A percentile compares a stretch with the other conserved stretches of the same genome.
phyloP scores from a whole-genome alignment of 805 yeast species.

The Starmera pachycereana region DNA sequence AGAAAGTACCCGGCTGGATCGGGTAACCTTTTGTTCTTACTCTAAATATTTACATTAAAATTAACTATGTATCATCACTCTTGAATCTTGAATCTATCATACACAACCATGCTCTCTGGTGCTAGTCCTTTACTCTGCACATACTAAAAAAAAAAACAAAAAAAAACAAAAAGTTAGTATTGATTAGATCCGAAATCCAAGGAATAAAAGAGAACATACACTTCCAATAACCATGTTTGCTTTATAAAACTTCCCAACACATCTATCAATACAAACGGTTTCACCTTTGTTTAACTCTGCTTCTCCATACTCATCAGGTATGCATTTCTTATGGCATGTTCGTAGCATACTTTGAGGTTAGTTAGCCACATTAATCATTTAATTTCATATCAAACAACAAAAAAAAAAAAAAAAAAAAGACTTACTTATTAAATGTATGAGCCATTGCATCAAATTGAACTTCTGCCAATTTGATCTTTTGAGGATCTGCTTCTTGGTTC shows the following conservation, averaged over 20 bases:
- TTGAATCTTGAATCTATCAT: slow-evolving; percentile 5
- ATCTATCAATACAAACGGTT: slow-evolving; percentile 69
- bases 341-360: slow-evolving; percentile 32
- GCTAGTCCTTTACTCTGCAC: slow-evolving; percentile 15
- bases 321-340: slow-evolving; percentile 67
- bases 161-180: slow-evolving; percentile 6
- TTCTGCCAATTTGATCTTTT: slow-evolving; percentile 51
- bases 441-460: slow-evolving; percentile 61
- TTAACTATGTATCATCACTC: no score
- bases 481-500: slow-evolving; percentile 45
- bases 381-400: no score
- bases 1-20: background rate
- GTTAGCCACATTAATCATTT: slow-evolving; percentile 6
- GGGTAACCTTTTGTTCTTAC: no score
- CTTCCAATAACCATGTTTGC: slow-evolving; percentile 58
- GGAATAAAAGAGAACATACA: slow-evolving; percentile 7
- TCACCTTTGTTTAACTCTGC: slow-evolving; percentile 82
- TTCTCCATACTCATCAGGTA: slow-evolving; percentile 80
- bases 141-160: slow-evolving; percentile 5
- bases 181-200: background rate
- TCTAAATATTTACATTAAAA: background rate
- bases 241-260: slow-evolving; percentile 74
- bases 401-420: background rate
- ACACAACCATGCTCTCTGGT: slow-evolving; percentile 15
- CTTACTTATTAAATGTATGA: slow-evolving; percentile 37